Evolutionary conservation across 441 rosid species (phyloP), one percentile per base, ranked within the genome.

Genomic region (Kokia cookei): DNA sequence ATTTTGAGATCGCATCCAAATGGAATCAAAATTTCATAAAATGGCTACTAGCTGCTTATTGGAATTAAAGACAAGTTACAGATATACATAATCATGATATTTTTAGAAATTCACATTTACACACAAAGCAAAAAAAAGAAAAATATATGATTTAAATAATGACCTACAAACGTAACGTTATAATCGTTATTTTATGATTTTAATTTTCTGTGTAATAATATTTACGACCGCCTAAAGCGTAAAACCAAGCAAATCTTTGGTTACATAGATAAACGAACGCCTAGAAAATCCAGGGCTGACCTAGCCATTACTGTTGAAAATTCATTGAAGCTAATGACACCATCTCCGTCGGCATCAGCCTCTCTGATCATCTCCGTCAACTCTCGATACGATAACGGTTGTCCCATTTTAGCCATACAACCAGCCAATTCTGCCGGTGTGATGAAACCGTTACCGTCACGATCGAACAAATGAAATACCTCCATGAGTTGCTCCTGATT

Each of bases 351-450:
- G 35, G 82, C 84, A 14, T 88, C 94, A 12, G 90, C 90, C 75
- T 90, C 90, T 76, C 69, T 79, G 40, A 86, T 85, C 87, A 88
- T 86, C 76, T 88, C 92, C 13, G 82, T 84, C 24, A 90, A 45
- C 72, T 90, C 93, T 48, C 61, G 76, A 55, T 86, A 89, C 17
- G 95, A 80, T 67, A 90, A 74, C 0, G 95, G 90, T 12, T 89
- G 93, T 0, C 95, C 90, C 91, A 89, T 85, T 55, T 90, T 87
- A 19, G 93, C 90, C 91, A 89, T 90, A 11, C 90, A 78, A 2
- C 93, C 90, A 0, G 91, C 91, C 0, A 90, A 75, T 78, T 90
- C 91, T 0, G 90, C 90, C 0, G 90, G 88, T 22, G 87, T 87
- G 53, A 89, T 87, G 78, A 78, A 85, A 10, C 91, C 95, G 1